Conservation (phyloP, 495 filamentous ascomycete species). For the Talaromyces borbonicus region DNA sequence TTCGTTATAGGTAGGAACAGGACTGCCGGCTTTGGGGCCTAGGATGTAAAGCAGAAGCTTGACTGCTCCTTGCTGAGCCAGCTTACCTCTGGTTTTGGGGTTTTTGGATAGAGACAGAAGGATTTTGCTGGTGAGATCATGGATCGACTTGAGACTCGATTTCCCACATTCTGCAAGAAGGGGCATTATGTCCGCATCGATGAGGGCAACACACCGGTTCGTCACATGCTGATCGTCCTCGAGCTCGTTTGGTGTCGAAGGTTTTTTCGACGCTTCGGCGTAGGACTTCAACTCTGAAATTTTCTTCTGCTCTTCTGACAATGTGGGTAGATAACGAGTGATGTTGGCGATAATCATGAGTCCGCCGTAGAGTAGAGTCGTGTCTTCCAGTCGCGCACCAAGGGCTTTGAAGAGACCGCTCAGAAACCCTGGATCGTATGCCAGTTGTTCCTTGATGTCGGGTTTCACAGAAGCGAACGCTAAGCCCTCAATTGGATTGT, state of each 20-base stretch:
- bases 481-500: slow-evolving; percentile 80
- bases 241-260: slow-evolving; percentile 51
- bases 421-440: slow-evolving; percentile 55
- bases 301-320: slow-evolving; percentile 85
- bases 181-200: slow-evolving; percentile 65
- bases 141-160: slow-evolving; percentile 52
- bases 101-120: slow-evolving; percentile 64
- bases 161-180: slow-evolving; percentile 63
- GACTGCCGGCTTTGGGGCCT: slow-evolving; percentile 41
- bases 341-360: slow-evolving; percentile 77
- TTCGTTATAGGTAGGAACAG: slow-evolving; percentile 26
- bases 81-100: slow-evolving; percentile 57
- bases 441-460: slow-evolving; percentile 69
- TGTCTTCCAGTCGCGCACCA: slow-evolving; percentile 46
- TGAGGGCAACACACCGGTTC: slow-evolving; percentile 63
- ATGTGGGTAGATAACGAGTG: slow-evolving; percentile 65
- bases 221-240: slow-evolving; percentile 66
- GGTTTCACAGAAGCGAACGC: slow-evolving; percentile 82
- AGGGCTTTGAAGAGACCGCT: slow-evolving; percentile 55
- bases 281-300: slow-evolving; percentile 87
- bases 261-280: slow-evolving; percentile 57
- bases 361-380: slow-evolving; percentile 71
- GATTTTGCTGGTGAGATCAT: slow-evolving; percentile 59
- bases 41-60: slow-evolving; percentile 68
- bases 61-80: slow-evolving; percentile 86